Percentiles rank a stretch among this genome's conserved stretches.
Evolutionary conservation across 2,329 filamentous ascomycete genomes (phyloP).

Genomic region (Colletotrichum paranaense): DNA sequence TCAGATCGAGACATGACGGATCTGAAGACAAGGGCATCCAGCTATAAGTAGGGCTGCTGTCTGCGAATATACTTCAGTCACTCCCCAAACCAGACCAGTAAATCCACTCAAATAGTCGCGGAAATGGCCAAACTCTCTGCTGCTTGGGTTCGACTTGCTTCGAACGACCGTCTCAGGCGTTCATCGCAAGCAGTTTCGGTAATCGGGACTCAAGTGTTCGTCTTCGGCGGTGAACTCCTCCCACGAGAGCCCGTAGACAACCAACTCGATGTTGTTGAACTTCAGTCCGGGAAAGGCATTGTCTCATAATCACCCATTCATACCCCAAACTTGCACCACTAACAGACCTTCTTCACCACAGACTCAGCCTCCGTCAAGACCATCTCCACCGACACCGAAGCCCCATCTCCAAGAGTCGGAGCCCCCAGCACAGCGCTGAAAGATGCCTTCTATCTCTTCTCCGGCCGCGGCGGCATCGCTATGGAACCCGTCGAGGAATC

Average conservation of each 20-base stretch:
- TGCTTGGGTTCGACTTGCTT: slow-evolving; percentile 42
- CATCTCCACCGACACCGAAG: slow-evolving; percentile 31
- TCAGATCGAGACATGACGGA: background rate
- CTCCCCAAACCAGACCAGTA: too few relatives aligned
- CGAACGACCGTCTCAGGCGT: slow-evolving; percentile 52
- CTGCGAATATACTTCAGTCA: too few relatives aligned
- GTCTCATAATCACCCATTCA: background rate
- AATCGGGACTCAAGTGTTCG: slow-evolving; percentile 49
- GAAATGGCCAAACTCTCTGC: slow-evolving; percentile 19
- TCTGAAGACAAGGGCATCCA: background rate
- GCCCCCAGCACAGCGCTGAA: slow-evolving; percentile 58
- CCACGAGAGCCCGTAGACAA: slow-evolving; percentile 63
- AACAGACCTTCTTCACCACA: background rate
- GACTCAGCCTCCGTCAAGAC: slow-evolving; percentile 31
- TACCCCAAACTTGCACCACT: background rate
- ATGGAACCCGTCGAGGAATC: slow-evolving; percentile 71
- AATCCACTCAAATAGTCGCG: slow-evolving; percentile 15
- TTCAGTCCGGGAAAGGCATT: slow-evolving; percentile 34
- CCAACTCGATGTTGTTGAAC: slow-evolving; percentile 53
- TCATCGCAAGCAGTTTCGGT: slow-evolving; percentile 62
- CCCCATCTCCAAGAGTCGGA: slow-evolving; percentile 68
- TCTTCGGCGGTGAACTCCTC: slow-evolving; percentile 64
- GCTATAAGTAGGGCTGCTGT: background rate
- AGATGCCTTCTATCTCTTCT: slow-evolving; percentile 68
- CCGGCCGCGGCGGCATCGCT: slow-evolving; percentile 68